These are phyloP conservation scores for Alternaria solani DNA, from an alignment of 2,329 filamentous ascomycete genomes.

Conservation along the genomic window DNA sequence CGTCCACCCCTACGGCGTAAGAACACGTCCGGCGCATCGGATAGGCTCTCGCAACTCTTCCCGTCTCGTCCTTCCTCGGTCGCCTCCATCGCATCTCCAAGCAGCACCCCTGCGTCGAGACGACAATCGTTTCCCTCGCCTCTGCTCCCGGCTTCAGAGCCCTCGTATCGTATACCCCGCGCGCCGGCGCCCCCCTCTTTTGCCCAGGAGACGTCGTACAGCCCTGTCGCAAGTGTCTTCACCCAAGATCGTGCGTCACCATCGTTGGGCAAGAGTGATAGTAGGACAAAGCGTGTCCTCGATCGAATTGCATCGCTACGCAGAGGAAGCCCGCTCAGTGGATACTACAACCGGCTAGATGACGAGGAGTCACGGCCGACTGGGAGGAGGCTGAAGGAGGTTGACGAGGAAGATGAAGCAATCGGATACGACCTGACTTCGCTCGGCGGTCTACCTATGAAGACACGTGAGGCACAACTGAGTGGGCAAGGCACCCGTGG, in stretches of 20 bases:
- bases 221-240: conserved; percentile 31
- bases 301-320: conserved; percentile 43
- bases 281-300: conserved; percentile 42
- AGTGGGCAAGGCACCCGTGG: conserved; percentile 21
- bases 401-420: conserved; percentile 44
- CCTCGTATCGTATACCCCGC: conserved; percentile 39
- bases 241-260: conserved; percentile 25
- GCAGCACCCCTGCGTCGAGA: conserved; percentile 27
- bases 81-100: conserved; percentile 33
- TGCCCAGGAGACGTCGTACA: conserved; percentile 41
- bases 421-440: conserved; percentile 41
- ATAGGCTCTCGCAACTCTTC: conserved; percentile 49
- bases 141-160: conserved; percentile 37
- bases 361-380: conserved; percentile 40
- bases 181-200: conserved; percentile 46
- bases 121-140: conserved; percentile 44
- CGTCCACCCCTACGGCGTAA: conserved; percentile 38
- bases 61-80: conserved; percentile 43
- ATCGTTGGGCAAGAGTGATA: conserved; percentile 26
- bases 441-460: conserved; percentile 41
- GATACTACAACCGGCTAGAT: conserved; percentile 42
- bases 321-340: conserved; percentile 23
- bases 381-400: conserved; percentile 23
- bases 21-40: conserved; percentile 42
- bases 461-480: conserved; percentile 26